These are phyloP conservation scores for Erigeron philadelphicus DNA, from an alignment of 140 eudicot species.

Conservation along the genomic window DNA sequence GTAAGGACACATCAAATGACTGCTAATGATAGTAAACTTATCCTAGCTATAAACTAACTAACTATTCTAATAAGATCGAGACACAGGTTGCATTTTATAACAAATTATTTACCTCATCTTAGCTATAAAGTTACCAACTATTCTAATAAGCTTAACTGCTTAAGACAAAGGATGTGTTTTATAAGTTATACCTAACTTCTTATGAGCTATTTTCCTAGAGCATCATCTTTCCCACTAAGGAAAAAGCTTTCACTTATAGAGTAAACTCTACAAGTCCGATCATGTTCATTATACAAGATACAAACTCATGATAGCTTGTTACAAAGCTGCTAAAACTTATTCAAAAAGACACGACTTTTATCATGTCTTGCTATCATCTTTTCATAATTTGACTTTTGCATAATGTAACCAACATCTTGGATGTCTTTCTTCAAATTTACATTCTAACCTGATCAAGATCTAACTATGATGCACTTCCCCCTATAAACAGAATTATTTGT, in stretches of 20 bases:
- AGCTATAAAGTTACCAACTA: background rate
- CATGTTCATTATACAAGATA: background rate
- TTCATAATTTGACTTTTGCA: background rate
- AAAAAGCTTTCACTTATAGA: background rate
- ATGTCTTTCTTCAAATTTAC: background rate
- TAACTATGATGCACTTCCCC: background rate
- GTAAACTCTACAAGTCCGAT: too few relatives aligned
- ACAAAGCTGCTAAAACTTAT: too few relatives aligned
- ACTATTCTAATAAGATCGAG: background rate
- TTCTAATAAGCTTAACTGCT: background rate
- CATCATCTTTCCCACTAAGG: background rate
- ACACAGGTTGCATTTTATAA: too few relatives aligned
- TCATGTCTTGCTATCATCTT: background rate
- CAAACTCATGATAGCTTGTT: background rate
- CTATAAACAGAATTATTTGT: background rate
- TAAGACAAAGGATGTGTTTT: background rate
- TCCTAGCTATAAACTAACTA: background rate
- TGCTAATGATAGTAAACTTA: too few relatives aligned
- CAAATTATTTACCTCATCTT: background rate
- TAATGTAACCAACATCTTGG: background rate
- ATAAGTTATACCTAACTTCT: background rate
- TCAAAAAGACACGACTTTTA: too few relatives aligned
- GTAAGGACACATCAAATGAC: too few relatives aligned
- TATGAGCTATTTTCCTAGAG: background rate
- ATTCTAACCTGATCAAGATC: background rate